Percentiles rank a stretch among this genome's conserved stretches.
Conservation (phyloP, 306 rosid genomes). For the Sindora glabra region DNA sequence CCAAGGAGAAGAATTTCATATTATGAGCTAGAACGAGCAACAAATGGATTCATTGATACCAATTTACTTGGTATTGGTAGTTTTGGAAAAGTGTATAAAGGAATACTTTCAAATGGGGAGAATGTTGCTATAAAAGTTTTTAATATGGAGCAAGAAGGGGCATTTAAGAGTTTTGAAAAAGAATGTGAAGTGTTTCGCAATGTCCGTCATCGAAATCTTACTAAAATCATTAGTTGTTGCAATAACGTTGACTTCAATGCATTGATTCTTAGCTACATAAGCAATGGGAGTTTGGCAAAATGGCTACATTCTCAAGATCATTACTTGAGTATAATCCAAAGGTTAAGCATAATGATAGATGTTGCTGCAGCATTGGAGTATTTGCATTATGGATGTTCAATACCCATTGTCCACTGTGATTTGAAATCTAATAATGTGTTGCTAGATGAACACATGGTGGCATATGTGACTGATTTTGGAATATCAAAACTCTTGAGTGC, state of each 20-base stretch:
- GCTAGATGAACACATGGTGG: no score
- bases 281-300: background rate
- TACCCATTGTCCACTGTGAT: constrained; percentile 1
- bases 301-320: no score
- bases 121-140: background rate
- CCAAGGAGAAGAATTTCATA: constrained; percentile 8
- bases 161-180: no score
- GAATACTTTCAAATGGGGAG: no score
- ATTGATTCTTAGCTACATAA: background rate
- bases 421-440: background rate
- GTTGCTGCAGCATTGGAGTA: no score
- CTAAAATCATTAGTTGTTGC: background rate
- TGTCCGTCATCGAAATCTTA: background rate
- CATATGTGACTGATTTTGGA: no score
- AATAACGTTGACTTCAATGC: background rate
- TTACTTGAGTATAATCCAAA: no score
- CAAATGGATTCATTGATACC: background rate
- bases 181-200: no score
- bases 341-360: no score
- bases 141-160: background rate
- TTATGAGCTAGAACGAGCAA: constrained; percentile 5
- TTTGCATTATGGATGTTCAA: no score
- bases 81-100: no score
- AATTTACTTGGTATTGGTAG: background rate
- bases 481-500: no score